Evolutionary conservation across 306 rosid genomes (phyloP).

Genomic region (Medicago truncatula): MtrunA17r5.0-ANR NC_053048.1:10236001-10236500

Average conservation of each 20-base stretch:
- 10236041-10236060: background rate
- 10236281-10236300: conserved; percentile 74
- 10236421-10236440: conserved; percentile 91
- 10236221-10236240: conserved; percentile 44
- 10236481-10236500: conserved; percentile 5
- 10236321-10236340: conserved; percentile 68
- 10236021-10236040: too few species aligned
- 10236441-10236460: background rate
- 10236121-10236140: too few species aligned
- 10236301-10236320: conserved; percentile 76
- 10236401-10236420: conserved; percentile 62
- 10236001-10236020: too few species aligned
- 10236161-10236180: background rate
- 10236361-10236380: conserved; percentile 85
- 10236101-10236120: background rate
- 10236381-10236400: conserved; percentile 70
- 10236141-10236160: too few species aligned
- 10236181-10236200: background rate
- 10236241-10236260: conserved; percentile 80
- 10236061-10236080: background rate
- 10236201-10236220: background rate
- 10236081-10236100: background rate
- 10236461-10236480: background rate
- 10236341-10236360: conserved; percentile 62
- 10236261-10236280: conserved; percentile 69